A percentile compares a stretch with the other conserved stretches of the same genome.
These are phyloP conservation scores for Jatropha curcas DNA, from an alignment of 345 rosid species.

Conservation along the genomic window DNA sequence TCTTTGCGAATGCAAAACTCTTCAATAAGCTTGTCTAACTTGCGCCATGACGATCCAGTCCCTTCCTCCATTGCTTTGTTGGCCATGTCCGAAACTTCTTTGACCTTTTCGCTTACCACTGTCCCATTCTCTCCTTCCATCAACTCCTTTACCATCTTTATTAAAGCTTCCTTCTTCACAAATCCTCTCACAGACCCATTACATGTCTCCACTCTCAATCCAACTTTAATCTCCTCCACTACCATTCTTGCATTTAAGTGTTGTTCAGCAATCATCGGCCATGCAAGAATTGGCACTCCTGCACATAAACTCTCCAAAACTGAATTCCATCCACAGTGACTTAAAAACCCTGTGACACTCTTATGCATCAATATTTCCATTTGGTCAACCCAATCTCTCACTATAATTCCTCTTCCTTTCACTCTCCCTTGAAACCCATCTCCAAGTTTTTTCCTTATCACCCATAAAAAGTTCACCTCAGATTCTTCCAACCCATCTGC, in stretches of 20 bases:
- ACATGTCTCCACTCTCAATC: constrained; percentile 54
- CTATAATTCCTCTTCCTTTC: constrained; percentile 51
- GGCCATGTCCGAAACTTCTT: constrained; percentile 46
- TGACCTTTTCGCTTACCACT: constrained; percentile 42
- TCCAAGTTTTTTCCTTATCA: constrained; percentile 37
- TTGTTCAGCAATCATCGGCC: constrained; percentile 87
- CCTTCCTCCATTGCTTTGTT: constrained; percentile 47
- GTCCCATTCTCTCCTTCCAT: constrained; percentile 67
- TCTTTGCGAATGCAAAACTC: not conserved
- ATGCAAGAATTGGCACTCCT: constrained; percentile 73
- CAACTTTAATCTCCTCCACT: constrained; percentile 61
- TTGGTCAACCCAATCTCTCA: constrained; percentile 75
- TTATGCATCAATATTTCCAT: constrained; percentile 54
- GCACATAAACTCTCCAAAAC: constrained; percentile 62
- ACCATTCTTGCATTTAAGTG: constrained; percentile 61
- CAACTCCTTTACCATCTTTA: constrained; percentile 51
- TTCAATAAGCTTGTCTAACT: constrained; percentile 36
- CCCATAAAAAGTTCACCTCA: constrained; percentile 62
- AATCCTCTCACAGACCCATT: constrained; percentile 46
- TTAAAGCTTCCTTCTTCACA: constrained; percentile 47
- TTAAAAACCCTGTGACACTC: constrained; percentile 63
- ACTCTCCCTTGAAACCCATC: constrained; percentile 52
- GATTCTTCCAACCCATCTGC: constrained; percentile 62
- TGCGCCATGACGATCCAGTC: constrained; percentile 64
- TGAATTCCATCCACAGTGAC: constrained; percentile 95